A percentile compares a stretch with the other conserved stretches of the same genome.
phyloP scores from a whole-genome alignment of 2,329 filamentous ascomycete species.

The Aspergillus luchuensis region DNA sequence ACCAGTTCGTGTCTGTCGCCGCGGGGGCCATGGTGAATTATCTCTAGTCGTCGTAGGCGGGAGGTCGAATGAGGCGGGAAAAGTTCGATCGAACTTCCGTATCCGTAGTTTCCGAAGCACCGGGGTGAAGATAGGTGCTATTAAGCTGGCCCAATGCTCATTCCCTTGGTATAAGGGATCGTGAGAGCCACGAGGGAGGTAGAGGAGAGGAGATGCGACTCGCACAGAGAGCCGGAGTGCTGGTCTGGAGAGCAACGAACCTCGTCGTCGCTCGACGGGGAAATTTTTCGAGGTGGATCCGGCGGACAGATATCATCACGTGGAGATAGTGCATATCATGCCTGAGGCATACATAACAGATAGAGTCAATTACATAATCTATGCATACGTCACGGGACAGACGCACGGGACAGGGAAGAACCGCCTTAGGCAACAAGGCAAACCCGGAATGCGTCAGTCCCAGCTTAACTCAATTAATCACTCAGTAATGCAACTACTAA shows the following conservation, averaged over 20 bases:
- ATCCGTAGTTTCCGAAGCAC: slow-evolving; percentile 6
- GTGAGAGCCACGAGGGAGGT: background rate
- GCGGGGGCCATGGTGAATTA: slow-evolving; percentile 54
- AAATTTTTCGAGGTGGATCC: slow-evolving; percentile 46
- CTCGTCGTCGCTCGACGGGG: slow-evolving; percentile 29
- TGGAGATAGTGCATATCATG: slow-evolving; percentile 35
- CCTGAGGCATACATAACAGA: slow-evolving; percentile 23
- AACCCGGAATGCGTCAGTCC: background rate
- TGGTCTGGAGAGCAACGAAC: slow-evolving; percentile 24
- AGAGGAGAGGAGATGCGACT: slow-evolving; percentile 3
- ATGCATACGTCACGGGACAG: slow-evolving; percentile 12
- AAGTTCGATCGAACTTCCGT: slow-evolving; percentile 17
- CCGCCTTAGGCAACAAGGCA: slow-evolving; percentile 20
- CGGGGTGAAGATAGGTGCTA: slow-evolving; percentile 4
- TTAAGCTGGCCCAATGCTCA: slow-evolving; percentile 4
- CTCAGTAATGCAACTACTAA: no score
- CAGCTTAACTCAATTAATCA: background rate
- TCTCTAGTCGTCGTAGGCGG: slow-evolving; percentile 14
- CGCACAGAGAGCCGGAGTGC: slow-evolving; percentile 23
- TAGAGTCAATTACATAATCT: background rate
- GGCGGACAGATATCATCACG: slow-evolving; percentile 42
- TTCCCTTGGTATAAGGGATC: slow-evolving; percentile 2
- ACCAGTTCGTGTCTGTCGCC: slow-evolving; percentile 72
- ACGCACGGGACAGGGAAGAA: slow-evolving; percentile 1
- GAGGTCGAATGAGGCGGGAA: slow-evolving; percentile 17